Evolutionary conservation across 768 basidiomycete species (phyloP), one percentile per base, ranked within the genome.

Genomic region (Phaffia tasmanica): DNA sequence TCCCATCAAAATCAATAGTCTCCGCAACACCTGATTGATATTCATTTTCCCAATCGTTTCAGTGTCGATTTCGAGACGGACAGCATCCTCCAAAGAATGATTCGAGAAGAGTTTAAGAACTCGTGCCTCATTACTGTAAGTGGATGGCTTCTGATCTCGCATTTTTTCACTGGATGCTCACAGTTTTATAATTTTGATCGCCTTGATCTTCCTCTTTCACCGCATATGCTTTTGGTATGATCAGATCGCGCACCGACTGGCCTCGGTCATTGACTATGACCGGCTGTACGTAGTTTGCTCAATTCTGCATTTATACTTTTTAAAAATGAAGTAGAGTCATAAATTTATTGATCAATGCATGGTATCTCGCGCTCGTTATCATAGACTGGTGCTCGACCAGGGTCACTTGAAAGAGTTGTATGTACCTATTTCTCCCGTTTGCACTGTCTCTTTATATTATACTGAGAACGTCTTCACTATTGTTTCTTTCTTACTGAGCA

Each of bases 41-140:
- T 27, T 4, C 16, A 32, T 25, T 19, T 14, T 23, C 27, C 7
- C 15, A 23, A 23, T n/a, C 67, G 75, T 75, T 73, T 75, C 25
- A 72, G 71, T 7, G 73, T 77, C 19, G 77, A 77, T 61, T 75
- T 76, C 58, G 73, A 72, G 5, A 77, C 77, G 1, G 76, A 77
- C 58, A 72, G 72, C 47, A 69, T 73, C 32, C 73, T 77, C 46
- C 76, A 77, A 69, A 21, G 63, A 32, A 73, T 75, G 47, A 76
- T 77, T 60, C 71, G 75, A 57, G 69, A 72, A 19, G 73, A 74
- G 35, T 63, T 77, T 66, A 72, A 72, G 53, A 66, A 70, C 21
- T 72, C 73, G 6, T 75, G 74, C 23, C 65, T 76, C 30, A 70
- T 77, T 55, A 77, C 76, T 1, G 75, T 77, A 54, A 75, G 74